Conservation (phyloP, 805 yeast species). For the Yarrowia divulgata region DNA sequence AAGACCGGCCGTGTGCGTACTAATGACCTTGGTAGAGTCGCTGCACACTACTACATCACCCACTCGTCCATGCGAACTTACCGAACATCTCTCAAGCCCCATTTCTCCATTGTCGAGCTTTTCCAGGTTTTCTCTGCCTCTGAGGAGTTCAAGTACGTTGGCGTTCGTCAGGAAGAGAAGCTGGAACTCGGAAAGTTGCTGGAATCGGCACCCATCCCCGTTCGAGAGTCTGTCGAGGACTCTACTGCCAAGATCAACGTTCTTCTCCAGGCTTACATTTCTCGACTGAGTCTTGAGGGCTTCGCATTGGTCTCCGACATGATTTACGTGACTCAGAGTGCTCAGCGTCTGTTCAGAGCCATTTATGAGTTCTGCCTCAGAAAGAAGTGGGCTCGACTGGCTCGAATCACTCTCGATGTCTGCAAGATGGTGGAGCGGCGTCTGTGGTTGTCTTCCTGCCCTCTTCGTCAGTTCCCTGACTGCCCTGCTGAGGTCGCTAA, state of each 20-base stretch:
- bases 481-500: conserved; percentile 75
- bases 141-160: conserved; percentile 82
- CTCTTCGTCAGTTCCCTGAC: conserved; percentile 80
- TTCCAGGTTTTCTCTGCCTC: conserved; percentile 79
- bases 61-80: conserved; percentile 75
- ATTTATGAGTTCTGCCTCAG: conserved; percentile 76
- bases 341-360: conserved; percentile 86
- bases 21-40: conserved; percentile 79
- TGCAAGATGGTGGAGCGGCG: conserved; percentile 82
- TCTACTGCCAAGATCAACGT: conserved; percentile 80
- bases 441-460: conserved; percentile 85
- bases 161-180: conserved; percentile 87
- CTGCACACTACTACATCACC: conserved; percentile 85
- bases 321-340: conserved; percentile 91
- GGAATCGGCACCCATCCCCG: conserved; percentile 84
- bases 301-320: conserved; percentile 92
- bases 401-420: conserved; percentile 64
- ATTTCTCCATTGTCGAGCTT: conserved; percentile 73
- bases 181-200: conserved; percentile 71
- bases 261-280: conserved; percentile 85
- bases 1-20: conserved; percentile 58
- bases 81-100: conserved; percentile 66
- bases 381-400: conserved; percentile 73
- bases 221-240: conserved; percentile 73
- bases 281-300: conserved; percentile 77